Evolutionary conservation across 208 protist species (phyloP), one percentile per base, ranked within the genome.

Genomic region (Tritrichomonas foetus): DNA sequence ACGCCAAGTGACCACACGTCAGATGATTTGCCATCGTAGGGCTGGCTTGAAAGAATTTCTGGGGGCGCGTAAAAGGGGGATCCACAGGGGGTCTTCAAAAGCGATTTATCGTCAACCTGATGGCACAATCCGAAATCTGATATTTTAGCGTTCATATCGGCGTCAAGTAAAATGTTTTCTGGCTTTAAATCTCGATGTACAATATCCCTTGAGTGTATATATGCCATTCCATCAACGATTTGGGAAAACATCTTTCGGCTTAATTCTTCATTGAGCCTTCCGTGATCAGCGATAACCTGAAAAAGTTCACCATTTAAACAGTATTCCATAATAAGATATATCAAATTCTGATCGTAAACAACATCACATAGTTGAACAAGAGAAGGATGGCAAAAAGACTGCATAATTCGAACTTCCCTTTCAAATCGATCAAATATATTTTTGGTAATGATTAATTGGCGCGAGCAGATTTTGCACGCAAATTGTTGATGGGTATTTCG

Each of bases 1-100:
- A 89, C 78, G 8, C 78, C 78, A n/a, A 89, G 78, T 27, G 78
- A 89, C 78, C 78, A 89, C 11, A 89, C 41, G 39, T 89, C 78
- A 39, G 27, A 41, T 89, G 33, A 44, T 39, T n/a, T 57, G 3
- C 78, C 78, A 89, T 89, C 78, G 39, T 89, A 89, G 11, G 11
- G 44, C 2, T 57, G 27, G 27, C 41, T 89, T 33, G 25, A 33
- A 27, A 89, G 44, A 57, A 89, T 57, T 39, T 89, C 78, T 57
- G 78, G 78, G 53, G 78, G n/a, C 13, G 47, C 78, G 39, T 89
- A 89, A 30, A 89, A 89, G 5, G 78, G 78, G 33, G 78, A 89
- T 20, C 78, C 78, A 89, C 78, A 89, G 20, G 41, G 47, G 20
- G 78, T 89, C 41, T 57, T 89, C 0, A 89, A 27, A 39, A 89